phyloP scores from a whole-genome alignment of 1,284 basidiomycete genomes.

The Pseudozyma flocculosa region DNA sequence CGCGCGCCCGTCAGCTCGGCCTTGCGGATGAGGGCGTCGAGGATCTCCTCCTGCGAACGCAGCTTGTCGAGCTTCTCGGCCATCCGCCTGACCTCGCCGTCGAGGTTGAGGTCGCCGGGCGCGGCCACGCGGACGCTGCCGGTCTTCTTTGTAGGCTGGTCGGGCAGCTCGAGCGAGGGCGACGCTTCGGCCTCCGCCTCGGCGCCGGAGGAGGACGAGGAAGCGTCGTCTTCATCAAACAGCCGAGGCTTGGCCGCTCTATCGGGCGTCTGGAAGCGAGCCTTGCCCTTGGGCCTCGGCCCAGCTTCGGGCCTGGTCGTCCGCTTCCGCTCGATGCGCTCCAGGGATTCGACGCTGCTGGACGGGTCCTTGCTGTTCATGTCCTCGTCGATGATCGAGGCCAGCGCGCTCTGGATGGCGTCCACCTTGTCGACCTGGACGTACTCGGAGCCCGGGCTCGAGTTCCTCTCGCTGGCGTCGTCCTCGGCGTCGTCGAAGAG shows the following conservation, averaged over 20 bases:
- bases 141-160: neutral
- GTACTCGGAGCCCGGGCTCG: conserved; percentile 11
- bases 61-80: conserved; percentile 73
- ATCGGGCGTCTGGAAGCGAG: neutral
- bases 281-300: neutral
- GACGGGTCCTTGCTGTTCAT: conserved; percentile 11
- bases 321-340: neutral
- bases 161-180: neutral
- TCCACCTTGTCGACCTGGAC: conserved; percentile 39
- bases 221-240: neutral
- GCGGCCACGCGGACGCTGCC: neutral
- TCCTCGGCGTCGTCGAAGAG: conserved; percentile 45
- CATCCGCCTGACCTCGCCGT: conserved; percentile 19
- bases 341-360: conserved; percentile 5
- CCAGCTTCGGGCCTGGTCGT: too few species aligned
- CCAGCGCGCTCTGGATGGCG: conserved; percentile 83
- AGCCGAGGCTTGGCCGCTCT: neutral
- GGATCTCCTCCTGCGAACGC: conserved; percentile 75
- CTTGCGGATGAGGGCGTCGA: conserved; percentile 83
- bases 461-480: conserved; percentile 4
- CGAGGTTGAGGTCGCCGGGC: conserved; percentile 14
- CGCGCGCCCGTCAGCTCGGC: conserved; percentile 86
- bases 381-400: conserved; percentile 84
- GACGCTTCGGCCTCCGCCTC: neutral
- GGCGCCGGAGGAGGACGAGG: neutral